These are phyloP conservation scores for Malassezia yamatoensis DNA, from an alignment of 1,284 basidiomycete genomes.

Conservation along the genomic window DNA sequence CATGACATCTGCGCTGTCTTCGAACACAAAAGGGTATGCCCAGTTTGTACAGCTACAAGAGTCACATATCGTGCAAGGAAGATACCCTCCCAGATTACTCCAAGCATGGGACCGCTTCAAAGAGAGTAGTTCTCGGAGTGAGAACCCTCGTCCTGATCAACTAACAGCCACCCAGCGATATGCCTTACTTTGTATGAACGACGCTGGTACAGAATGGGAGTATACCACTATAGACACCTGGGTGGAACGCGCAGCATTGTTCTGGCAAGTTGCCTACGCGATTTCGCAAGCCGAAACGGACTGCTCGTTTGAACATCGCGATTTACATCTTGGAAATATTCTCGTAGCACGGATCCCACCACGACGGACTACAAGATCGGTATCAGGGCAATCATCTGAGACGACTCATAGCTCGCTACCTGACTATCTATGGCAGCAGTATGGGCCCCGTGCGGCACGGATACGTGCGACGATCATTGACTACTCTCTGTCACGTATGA, in stretches of 20 bases:
- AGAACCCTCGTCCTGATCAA: constrained; percentile 71
- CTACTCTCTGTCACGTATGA: constrained; percentile 69
- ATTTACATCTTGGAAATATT: constrained; percentile 96
- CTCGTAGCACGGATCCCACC: constrained; percentile 53
- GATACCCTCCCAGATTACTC: constrained; percentile 68
- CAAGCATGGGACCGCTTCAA: constrained; percentile 77
- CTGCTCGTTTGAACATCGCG: constrained; percentile 87
- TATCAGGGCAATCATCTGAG: neutral
- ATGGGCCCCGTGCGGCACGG: constrained; percentile 51
- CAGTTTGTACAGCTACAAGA: constrained; percentile 69
- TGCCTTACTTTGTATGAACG: constrained; percentile 73
- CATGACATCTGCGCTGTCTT: constrained; percentile 62
- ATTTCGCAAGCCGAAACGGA: constrained; percentile 68
- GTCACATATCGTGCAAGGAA: constrained; percentile 71
- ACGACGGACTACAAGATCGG: constrained; percentile 25
- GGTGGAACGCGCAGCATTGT: constrained; percentile 73
- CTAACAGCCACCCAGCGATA: constrained; percentile 69
- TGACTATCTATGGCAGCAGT: constrained; percentile 35
- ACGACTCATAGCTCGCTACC: neutral
- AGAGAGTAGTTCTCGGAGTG: constrained; percentile 57
- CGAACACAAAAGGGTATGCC: constrained; percentile 56
- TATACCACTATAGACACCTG: constrained; percentile 67
- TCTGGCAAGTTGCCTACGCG: constrained; percentile 75
- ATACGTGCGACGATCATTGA: constrained; percentile 79
- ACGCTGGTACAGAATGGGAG: constrained; percentile 83